phyloP scores from a whole-genome alignment of 2,329 filamentous ascomycete genomes.

The Cercospora sp. region DNA sequence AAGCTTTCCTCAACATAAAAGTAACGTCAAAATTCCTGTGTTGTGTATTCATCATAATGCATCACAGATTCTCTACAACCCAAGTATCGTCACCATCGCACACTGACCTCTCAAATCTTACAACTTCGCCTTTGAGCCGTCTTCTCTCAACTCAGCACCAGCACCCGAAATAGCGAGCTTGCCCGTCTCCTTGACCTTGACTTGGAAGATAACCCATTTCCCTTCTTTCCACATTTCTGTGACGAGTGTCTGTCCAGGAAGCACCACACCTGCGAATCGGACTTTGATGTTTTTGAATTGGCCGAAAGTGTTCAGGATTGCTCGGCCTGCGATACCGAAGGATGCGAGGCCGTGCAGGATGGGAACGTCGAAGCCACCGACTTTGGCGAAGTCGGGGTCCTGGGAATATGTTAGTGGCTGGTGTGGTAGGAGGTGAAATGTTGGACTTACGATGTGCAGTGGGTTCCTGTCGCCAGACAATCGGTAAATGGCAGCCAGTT shows the following conservation, averaged over 20 bases:
- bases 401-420: background rate
- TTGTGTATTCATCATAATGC: background rate
- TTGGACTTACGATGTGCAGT: slow-evolving; percentile 65
- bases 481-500: slow-evolving; percentile 91
- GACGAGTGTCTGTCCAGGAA: slow-evolving; percentile 84
- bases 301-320: slow-evolving; percentile 81
- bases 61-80: slow-evolving; percentile 6
- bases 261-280: slow-evolving; percentile 79
- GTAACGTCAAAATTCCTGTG: background rate
- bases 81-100: background rate
- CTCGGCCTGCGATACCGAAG: slow-evolving; percentile 89
- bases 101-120: slow-evolving; percentile 29
- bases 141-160: slow-evolving; percentile 68
- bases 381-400: slow-evolving; percentile 89
- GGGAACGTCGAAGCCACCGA: slow-evolving; percentile 89
- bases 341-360: slow-evolving; percentile 97
- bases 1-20: background rate
- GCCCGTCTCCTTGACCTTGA: slow-evolving; percentile 87
- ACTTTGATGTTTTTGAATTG: slow-evolving; percentile 90
- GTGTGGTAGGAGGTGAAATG: too few species aligned
- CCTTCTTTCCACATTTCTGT: slow-evolving; percentile 96
- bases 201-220: slow-evolving; percentile 77
- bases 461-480: slow-evolving; percentile 95
- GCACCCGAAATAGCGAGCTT: slow-evolving; percentile 82
- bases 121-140: slow-evolving; percentile 53